phyloP scores from a whole-genome alignment of 1,139 yeast genomes.

The Hyphopichia buzzinii region DNA sequence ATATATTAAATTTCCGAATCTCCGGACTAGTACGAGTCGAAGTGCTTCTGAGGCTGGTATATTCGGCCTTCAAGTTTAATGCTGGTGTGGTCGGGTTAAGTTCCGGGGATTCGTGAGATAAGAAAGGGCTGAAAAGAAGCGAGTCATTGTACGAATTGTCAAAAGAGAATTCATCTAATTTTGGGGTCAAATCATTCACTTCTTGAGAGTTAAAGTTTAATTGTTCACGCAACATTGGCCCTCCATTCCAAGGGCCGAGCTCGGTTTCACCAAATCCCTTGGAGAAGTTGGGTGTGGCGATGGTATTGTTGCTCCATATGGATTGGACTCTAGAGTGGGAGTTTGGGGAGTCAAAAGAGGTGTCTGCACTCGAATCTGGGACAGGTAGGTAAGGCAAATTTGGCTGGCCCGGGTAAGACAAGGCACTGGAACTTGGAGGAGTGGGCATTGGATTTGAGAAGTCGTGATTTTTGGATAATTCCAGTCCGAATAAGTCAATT shows the following conservation, averaged over 20 bases:
- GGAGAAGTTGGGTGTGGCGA: conserved; percentile 1
- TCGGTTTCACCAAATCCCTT: background rate
- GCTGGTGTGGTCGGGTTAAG: background rate
- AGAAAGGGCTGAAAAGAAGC: background rate
- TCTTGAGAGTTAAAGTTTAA: background rate
- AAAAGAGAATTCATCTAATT: conserved; percentile 1
- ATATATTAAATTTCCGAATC: conserved; percentile 13
- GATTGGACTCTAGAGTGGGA: background rate
- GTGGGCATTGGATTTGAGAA: background rate
- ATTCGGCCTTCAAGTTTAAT: background rate
- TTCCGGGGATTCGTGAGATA: background rate
- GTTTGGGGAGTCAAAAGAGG: background rate
- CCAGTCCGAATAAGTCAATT: background rate
- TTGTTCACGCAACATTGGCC: background rate
- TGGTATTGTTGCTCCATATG: conserved; percentile 4
- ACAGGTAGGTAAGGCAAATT: background rate
- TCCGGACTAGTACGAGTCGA: background rate
- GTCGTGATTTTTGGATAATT: background rate
- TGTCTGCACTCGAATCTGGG: background rate
- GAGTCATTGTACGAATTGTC: background rate
- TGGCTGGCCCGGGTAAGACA: background rate
- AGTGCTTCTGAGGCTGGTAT: background rate
- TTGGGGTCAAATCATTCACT: conserved; percentile 1
- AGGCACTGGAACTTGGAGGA: background rate
- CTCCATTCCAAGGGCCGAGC: background rate